phyloP scores from a whole-genome alignment of 176 grass and related monocot genomes.

The Thalia dealbata region DNA sequence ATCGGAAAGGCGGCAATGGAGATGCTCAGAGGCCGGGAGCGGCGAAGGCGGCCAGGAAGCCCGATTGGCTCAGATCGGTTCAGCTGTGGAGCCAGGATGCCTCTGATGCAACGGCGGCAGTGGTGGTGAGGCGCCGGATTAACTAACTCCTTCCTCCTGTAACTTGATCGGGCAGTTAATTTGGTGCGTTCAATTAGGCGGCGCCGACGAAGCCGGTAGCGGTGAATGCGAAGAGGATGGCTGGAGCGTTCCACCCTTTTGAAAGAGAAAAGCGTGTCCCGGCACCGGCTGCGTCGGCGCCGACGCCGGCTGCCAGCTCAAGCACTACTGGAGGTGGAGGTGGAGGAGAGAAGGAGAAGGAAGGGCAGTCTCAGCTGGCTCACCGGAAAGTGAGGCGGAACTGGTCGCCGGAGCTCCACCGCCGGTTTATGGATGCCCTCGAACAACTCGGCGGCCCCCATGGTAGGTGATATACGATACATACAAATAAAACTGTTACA shows the following conservation, averaged over 20 bases:
- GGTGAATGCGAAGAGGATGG: conserved; percentile 25
- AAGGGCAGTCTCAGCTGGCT: conserved; percentile 14
- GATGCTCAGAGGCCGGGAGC: neutral
- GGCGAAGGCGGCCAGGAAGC: conserved; percentile 1
- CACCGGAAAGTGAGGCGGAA: conserved; percentile 56
- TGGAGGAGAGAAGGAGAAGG: conserved; percentile 34
- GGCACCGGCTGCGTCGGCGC: conserved; percentile 35
- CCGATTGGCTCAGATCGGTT: conserved; percentile 73
- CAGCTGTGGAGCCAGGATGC: conserved; percentile 55
- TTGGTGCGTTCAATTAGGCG: conserved; percentile 3
- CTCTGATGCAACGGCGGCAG: neutral
- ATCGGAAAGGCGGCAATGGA: conserved; percentile 27
- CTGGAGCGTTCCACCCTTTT: conserved; percentile 77
- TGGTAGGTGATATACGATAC: conserved; percentile 25
- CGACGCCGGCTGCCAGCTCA: conserved; percentile 26
- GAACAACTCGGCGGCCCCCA: conserved; percentile 80
- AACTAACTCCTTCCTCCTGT: neutral
- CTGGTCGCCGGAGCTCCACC: conserved; percentile 87
- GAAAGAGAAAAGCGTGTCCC: conserved; percentile 38
- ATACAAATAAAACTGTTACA: neutral
- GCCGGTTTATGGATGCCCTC: conserved; percentile 54
- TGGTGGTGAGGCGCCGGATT: neutral
- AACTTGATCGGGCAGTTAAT: neutral
- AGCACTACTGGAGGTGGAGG: conserved; percentile 20
- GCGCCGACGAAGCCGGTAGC: conserved; percentile 51